Evolutionary conservation across 1,284 basidiomycete species (phyloP).

Genomic region (Nidula niveotomentosa): DNA sequence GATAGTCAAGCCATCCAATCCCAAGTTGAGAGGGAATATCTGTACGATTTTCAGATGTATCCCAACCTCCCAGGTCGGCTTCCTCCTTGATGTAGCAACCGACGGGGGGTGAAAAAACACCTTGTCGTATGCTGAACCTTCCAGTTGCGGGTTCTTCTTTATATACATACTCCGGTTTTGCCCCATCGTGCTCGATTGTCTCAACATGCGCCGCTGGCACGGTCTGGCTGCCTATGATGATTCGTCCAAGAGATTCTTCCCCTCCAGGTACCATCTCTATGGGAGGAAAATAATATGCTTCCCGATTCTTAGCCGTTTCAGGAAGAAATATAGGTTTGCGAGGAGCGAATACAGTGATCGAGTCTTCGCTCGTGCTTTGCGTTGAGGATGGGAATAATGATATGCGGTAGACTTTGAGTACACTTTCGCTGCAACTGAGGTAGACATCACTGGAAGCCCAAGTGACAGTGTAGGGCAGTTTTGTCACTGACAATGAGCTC

Average conservation of each 20-base stretch:
- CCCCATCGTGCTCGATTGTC: not conserved
- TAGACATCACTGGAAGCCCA: slow-evolving; percentile 20
- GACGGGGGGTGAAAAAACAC: not conserved
- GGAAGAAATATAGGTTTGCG: not conserved
- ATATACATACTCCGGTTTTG: not conserved
- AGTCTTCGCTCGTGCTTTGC: not conserved
- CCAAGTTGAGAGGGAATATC: not conserved
- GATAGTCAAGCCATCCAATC: not conserved
- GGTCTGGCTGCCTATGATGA: not conserved
- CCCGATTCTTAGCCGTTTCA: not conserved
- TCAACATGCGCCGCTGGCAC: not conserved
- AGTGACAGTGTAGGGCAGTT: slow-evolving; percentile 19
- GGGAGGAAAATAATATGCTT: not conserved
- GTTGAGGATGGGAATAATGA: slow-evolving; percentile 9
- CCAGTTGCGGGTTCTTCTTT: not conserved
- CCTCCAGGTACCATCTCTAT: not conserved
- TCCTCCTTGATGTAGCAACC: not conserved
- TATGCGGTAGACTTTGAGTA: slow-evolving; percentile 15
- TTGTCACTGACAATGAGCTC: slow-evolving; percentile 9
- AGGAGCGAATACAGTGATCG: not conserved
- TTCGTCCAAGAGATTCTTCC: not conserved
- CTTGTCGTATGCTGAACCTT: not conserved
- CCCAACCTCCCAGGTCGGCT: not conserved
- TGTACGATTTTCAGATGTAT: not conserved
- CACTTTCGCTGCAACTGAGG: slow-evolving; percentile 12